Percentiles rank a stretch among this genome's conserved stretches.
Evolutionary conservation across 108 stramenopile genomes (phyloP).

Genomic region (Cyclotella cryptica): DNA sequence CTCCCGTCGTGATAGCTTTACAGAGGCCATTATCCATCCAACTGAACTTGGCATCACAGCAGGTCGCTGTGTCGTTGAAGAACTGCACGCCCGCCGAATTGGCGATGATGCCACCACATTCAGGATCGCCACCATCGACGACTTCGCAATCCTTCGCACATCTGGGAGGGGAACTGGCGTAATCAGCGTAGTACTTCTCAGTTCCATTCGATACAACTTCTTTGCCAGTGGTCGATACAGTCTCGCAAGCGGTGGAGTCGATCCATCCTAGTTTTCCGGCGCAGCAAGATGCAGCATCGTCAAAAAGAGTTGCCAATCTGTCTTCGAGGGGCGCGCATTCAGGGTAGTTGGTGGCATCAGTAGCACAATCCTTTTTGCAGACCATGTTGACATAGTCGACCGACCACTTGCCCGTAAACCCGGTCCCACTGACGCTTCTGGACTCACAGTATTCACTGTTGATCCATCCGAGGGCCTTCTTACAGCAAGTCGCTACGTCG

Average conservation of each 20-base stretch:
- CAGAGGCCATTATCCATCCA: conserved; percentile 5
- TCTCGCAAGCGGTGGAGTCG: neutral
- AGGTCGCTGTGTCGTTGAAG: neutral
- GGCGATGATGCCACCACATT: conserved; percentile 1
- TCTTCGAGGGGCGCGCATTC: conserved; percentile 2
- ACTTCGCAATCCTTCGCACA: conserved; percentile 20
- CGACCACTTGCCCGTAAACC: conserved; percentile 11
- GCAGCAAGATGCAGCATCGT: conserved; percentile 7
- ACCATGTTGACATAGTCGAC: conserved; percentile 18
- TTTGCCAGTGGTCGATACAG: conserved; percentile 1
- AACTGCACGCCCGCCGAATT: conserved; percentile 2
- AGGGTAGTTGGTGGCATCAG: neutral
- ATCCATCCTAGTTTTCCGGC: conserved; percentile 12
- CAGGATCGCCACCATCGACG: neutral
- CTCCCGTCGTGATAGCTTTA: conserved; percentile 4
- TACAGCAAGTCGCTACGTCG: neutral
- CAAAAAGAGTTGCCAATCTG: neutral
- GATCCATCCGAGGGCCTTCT: conserved; percentile 14
- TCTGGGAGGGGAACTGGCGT: neutral
- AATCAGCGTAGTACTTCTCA: conserved; percentile 12
- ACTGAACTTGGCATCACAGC: conserved; percentile 8
- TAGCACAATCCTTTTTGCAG: conserved; percentile 19
- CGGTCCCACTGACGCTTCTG: neutral
- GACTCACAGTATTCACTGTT: conserved; percentile 7
- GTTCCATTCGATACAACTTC: conserved; percentile 3